These are phyloP conservation scores for Tieghemiomyces parasiticus DNA, from an alignment of 192 early-diverging fungal genomes.

Conservation along the genomic window DNA sequence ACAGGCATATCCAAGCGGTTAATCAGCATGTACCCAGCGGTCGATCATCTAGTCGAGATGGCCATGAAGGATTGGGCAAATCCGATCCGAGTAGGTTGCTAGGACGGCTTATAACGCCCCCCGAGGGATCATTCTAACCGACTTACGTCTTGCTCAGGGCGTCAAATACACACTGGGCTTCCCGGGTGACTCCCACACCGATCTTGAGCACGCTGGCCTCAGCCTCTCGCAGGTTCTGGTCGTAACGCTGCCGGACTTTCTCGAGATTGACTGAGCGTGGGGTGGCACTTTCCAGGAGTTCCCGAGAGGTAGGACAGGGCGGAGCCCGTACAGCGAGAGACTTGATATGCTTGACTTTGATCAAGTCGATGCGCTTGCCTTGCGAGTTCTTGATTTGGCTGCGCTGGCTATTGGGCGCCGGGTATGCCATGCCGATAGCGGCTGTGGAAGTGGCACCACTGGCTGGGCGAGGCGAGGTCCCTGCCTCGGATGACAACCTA, in stretches of 20 bases:
- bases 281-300: not conserved
- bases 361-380: not conserved
- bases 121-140: too few relatives aligned
- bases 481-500: not conserved
- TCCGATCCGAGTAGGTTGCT: too few relatives aligned
- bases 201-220: conserved; percentile 18
- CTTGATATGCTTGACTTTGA: conserved; percentile 7
- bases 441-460: not conserved
- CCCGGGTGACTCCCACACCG: conserved; percentile 62
- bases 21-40: too few relatives aligned
- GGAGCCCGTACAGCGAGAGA: not conserved
- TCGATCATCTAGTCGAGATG: too few relatives aligned
- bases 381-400: not conserved
- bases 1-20: too few relatives aligned
- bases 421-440: not conserved
- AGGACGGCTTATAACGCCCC: too few relatives aligned
- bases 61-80: too few relatives aligned
- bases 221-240: not conserved
- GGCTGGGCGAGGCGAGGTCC: not conserved
- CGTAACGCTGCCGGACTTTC: not conserved
- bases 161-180: conserved; percentile 66
- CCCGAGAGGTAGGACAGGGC: not conserved
- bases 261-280: not conserved
- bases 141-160: conserved; percentile 61
- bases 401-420: not conserved